Percentiles rank a stretch among this genome's conserved stretches.
Conservation (phyloP, 352 stramenopile species). For the Phytophthora cactorum region DNA sequence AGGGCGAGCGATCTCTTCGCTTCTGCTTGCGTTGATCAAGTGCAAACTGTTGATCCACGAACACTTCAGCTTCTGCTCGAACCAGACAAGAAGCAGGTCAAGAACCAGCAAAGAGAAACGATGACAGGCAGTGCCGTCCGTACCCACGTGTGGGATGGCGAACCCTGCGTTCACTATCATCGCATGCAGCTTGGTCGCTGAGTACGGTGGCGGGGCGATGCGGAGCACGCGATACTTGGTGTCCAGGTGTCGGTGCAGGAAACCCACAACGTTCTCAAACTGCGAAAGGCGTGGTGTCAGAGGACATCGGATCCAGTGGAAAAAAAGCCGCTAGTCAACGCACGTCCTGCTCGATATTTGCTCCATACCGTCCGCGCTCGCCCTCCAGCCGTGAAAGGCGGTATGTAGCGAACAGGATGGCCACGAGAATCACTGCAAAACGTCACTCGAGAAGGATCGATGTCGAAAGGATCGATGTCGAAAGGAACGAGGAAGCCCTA, state of each 20-base stretch:
- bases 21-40: conserved; percentile 31
- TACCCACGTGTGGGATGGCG: conserved; percentile 63
- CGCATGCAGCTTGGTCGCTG: conserved; percentile 33
- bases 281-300: conserved; percentile 29
- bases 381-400: conserved; percentile 63
- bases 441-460: neutral
- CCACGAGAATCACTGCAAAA: conserved; percentile 61
- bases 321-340: neutral
- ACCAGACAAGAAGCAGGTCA: conserved; percentile 4
- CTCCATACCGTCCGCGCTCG: conserved; percentile 37
- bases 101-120: conserved; percentile 3
- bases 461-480: neutral
- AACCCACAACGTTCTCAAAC: conserved; percentile 57
- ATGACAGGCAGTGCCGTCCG: conserved; percentile 12
- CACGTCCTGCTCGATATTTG: conserved; percentile 51
- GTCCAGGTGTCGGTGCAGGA: conserved; percentile 52
- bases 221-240: conserved; percentile 63
- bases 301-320: neutral
- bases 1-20: conserved; percentile 10
- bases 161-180: conserved; percentile 68
- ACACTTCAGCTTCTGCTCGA: conserved; percentile 53
- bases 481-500: neutral
- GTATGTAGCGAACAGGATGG: conserved; percentile 64
- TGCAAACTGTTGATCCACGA: conserved; percentile 48
- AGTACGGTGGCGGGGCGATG: conserved; percentile 28